These are phyloP conservation scores for Datura wrightii DNA, from an alignment of 257 asterid species.

Conservation along the genomic window DNA sequence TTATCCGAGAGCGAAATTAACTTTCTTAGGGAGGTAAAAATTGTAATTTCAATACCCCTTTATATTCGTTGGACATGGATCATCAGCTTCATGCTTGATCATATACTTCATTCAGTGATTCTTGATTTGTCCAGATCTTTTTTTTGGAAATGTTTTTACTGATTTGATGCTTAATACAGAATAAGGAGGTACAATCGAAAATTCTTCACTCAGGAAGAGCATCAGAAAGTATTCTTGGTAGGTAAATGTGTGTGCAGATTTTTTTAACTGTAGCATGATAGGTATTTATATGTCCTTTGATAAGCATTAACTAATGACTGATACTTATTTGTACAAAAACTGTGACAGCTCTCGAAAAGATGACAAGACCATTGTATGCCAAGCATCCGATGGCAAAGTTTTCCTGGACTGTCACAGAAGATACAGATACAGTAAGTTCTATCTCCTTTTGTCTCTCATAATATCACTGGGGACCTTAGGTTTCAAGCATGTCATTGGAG, in stretches of 20 bases:
- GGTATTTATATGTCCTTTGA: constrained; percentile 1
- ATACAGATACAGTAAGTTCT: constrained; percentile 79
- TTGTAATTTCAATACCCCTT: constrained; percentile 26
- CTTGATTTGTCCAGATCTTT: constrained; percentile 2
- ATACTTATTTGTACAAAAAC: constrained; percentile 16
- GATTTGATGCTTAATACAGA: constrained; percentile 52
- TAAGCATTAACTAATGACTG: constrained; percentile 7
- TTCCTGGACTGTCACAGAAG: constrained; percentile 93
- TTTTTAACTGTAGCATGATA: constrained; percentile 18
- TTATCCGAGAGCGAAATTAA: constrained; percentile 80
- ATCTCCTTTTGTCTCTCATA: constrained; percentile 25
- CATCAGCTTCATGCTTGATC: constrained; percentile 31
- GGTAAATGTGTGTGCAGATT: constrained; percentile 10
- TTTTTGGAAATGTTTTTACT: constrained; percentile 31
- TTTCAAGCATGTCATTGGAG: constrained; percentile 10
- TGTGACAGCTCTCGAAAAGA: constrained; percentile 77
- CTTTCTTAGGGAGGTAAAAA: constrained; percentile 80
- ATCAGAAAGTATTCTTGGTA: constrained; percentile 82
- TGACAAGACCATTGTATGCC: constrained; percentile 79
- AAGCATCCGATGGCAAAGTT: constrained; percentile 99
- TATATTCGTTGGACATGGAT: constrained; percentile 23
- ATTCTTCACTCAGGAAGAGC: constrained; percentile 82
- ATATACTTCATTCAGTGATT: neutral
- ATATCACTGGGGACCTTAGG: neutral
- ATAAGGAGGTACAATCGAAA: constrained; percentile 77